Conservation (phyloP, 2,329 filamentous ascomycete species). For the Graphium sp. region DNA sequence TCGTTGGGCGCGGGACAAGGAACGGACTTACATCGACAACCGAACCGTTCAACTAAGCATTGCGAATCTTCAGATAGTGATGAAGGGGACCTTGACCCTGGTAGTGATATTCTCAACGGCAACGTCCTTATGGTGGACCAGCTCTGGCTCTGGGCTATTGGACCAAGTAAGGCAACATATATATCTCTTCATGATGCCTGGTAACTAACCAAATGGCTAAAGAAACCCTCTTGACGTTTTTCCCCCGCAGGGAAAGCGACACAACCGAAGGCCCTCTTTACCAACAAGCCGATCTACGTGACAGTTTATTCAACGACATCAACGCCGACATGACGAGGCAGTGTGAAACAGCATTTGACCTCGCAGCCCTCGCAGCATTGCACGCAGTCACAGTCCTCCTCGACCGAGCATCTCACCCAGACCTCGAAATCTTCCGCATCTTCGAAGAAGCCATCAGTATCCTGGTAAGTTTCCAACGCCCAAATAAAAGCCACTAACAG, state of each 20-base stretch:
- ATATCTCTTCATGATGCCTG: neutral
- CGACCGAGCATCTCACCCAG: constrained; percentile 39
- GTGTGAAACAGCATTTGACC: constrained; percentile 43
- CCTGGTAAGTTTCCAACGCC: constrained; percentile 29
- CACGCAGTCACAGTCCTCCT: constrained; percentile 46
- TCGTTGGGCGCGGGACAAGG: constrained; percentile 5
- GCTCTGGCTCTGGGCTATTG: constrained; percentile 43
- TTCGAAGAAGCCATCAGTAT: constrained; percentile 51
- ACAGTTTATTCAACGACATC: constrained; percentile 48
- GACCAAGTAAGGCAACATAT: constrained; percentile 22
- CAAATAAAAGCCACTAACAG: no score
- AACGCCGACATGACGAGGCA: constrained; percentile 46
- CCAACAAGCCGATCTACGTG: constrained; percentile 42
- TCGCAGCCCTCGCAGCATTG: constrained; percentile 43
- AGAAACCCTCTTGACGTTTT: constrained; percentile 37
- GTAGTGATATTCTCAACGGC: constrained; percentile 25
- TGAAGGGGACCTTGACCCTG: constrained; percentile 17
- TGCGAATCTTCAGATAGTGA: constrained; percentile 3
- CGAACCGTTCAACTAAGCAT: no score
- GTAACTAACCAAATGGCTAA: neutral
- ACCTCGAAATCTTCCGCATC: constrained; percentile 46
- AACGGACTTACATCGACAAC: constrained; percentile 5
- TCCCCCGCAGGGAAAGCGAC: constrained; percentile 35
- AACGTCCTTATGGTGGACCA: constrained; percentile 53
- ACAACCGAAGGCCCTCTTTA: constrained; percentile 36